Evolutionary conservation across 208 protist species (phyloP).

Genomic region (Naegleria fowleri): DNA sequence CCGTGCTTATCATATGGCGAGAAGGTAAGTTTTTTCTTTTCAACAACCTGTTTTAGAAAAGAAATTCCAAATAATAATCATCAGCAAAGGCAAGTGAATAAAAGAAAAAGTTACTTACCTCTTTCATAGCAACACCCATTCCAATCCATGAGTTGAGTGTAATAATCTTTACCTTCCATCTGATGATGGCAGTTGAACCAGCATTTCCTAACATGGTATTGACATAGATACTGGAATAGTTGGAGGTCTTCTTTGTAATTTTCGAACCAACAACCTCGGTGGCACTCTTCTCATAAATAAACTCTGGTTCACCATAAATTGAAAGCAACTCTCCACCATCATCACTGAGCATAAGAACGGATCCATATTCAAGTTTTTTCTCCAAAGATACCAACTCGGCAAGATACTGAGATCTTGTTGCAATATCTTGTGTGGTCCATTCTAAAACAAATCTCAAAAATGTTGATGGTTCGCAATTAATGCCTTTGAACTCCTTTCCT

Average conservation of each 20-base stretch:
- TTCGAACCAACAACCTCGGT: not conserved
- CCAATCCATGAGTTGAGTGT: not conserved
- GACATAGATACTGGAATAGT: not conserved
- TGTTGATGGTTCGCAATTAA: not conserved
- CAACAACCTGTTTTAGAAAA: not conserved
- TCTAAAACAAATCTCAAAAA: not conserved
- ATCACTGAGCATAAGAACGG: not conserved
- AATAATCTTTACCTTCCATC: not conserved
- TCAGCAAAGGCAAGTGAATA: not conserved
- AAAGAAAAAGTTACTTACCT: not conserved
- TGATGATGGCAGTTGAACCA: not conserved
- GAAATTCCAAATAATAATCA: not conserved
- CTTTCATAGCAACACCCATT: not conserved
- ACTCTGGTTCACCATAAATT: not conserved
- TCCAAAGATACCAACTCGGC: not conserved
- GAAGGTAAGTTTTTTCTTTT: not conserved
- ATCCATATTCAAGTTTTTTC: not conserved
- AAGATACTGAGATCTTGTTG: not conserved
- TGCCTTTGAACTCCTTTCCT: not conserved
- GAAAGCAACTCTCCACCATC: not conserved
- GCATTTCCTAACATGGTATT: not conserved
- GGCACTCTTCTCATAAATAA: not conserved
- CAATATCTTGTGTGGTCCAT: not conserved
- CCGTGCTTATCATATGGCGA: not conserved
- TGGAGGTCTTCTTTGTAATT: not conserved